Conservation (phyloP, 1,284 basidiomycete genomes). For the Apiotrichum veenhuisii region DNA sequence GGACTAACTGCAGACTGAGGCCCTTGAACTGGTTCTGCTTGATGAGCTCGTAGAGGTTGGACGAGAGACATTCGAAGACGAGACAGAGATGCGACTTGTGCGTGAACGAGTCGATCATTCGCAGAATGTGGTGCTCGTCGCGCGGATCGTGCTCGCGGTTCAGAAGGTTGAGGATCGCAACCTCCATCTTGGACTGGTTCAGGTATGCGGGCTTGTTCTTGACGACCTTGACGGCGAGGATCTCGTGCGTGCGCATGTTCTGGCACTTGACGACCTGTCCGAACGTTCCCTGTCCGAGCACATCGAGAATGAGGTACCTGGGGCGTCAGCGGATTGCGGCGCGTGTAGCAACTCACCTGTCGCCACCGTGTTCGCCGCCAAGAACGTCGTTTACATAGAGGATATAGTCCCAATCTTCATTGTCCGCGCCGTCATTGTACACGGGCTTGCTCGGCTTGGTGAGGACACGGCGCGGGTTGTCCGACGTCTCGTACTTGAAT, state of each 20-base stretch:
- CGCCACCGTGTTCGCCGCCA: conserved; percentile 75
- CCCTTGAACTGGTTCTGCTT: conserved; percentile 99
- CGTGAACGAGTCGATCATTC: conserved; percentile 93
- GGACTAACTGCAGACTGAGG: conserved; percentile 90
- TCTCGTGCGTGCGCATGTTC: conserved; percentile 98
- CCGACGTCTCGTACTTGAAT: conserved; percentile 86
- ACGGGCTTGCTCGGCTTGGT: conserved; percentile 92
- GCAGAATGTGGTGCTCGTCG: conserved; percentile 94
- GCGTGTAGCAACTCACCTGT: conserved; percentile 61
- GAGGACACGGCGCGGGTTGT: conserved; percentile 87
- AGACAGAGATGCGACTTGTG: conserved; percentile 95
- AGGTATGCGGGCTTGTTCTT: conserved; percentile 99
- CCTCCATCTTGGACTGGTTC: conserved; percentile 99
- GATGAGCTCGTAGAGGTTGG: conserved; percentile 98
- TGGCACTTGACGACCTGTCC: conserved; percentile 99
- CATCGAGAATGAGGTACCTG: conserved; percentile 95
- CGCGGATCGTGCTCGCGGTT: conserved; percentile 88
- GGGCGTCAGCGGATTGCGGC: conserved; percentile 10
- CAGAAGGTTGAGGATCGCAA: conserved; percentile 91
- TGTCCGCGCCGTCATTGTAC: conserved; percentile 92
- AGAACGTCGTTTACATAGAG: conserved; percentile 95
- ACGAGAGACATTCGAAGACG: conserved; percentile 94
- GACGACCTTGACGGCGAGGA: conserved; percentile 97
- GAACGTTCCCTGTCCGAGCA: conserved; percentile 96
- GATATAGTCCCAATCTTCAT: conserved; percentile 96